Evolutionary conservation across 2,329 filamentous ascomycete species (phyloP).

Genomic region (Trichoderma citrinoviride): DNA sequence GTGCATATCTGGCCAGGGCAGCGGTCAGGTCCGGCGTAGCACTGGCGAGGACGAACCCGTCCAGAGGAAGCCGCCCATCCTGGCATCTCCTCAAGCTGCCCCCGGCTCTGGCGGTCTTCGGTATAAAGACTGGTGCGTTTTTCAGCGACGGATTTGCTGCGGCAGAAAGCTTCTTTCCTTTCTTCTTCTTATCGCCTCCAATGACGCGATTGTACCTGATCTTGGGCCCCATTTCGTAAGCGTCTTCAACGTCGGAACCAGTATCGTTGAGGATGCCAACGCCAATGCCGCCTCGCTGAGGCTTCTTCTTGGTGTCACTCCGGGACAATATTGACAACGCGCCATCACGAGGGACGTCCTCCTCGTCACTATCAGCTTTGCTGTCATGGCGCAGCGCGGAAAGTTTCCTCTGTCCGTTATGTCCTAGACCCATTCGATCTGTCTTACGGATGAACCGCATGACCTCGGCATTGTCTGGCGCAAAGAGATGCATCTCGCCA

Average conservation of each 20-base stretch:
- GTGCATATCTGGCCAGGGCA: constrained; percentile 49
- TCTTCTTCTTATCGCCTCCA: constrained; percentile 79
- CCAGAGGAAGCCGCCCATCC: constrained; percentile 75
- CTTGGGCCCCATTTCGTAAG: constrained; percentile 85
- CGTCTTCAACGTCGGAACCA: constrained; percentile 92
- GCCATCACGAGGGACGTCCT: constrained; percentile 29
- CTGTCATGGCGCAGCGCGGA: constrained; percentile 37
- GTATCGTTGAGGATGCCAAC: constrained; percentile 89
- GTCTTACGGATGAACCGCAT: constrained; percentile 64
- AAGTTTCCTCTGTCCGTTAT: constrained; percentile 57
- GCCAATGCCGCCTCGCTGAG: constrained; percentile 67
- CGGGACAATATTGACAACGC: constrained; percentile 26
- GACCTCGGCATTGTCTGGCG: constrained; percentile 74
- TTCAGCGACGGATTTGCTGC: constrained; percentile 63
- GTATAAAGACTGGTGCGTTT: constrained; percentile 71
- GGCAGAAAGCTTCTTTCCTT: constrained; percentile 49
- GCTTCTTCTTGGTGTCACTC: constrained; percentile 51
- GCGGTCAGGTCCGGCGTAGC: constrained; percentile 39
- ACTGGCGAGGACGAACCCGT: constrained; percentile 74
- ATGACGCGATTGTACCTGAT: constrained; percentile 84
- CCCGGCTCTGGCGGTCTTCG: constrained; percentile 48
- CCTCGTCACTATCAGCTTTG: constrained; percentile 47
- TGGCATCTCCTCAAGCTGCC: constrained; percentile 61
- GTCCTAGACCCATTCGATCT: constrained; percentile 69
- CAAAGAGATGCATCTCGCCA: constrained; percentile 68